Evolutionary conservation across 148 eudicot genomes (phyloP), one percentile per base, ranked within the genome.

Genomic region (Beta vulgaris): DNA sequence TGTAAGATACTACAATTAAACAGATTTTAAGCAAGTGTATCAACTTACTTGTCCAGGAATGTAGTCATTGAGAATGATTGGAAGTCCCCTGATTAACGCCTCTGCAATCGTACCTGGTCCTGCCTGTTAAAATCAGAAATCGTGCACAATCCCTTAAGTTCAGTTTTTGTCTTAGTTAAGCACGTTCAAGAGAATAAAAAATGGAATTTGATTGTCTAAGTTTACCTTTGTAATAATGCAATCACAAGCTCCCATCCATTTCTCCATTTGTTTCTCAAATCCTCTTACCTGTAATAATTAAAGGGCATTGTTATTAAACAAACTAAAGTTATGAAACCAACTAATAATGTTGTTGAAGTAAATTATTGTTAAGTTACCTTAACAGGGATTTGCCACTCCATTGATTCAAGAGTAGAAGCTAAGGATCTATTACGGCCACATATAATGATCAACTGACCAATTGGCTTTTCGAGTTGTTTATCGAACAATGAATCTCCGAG

Each of bases 51-150:
- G 98, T 77, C 98, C 98, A 1, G 98, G 97, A 81, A 95, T 90
- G 85, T 85, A 95, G 80, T 92, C 98, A 39, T 95, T 95, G 59
- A 95, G 97, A 79, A 95, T 90, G 78, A 92, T 92, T 16, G 98
- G 98, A 83, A 95, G 96, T 48, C 98, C 98, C 79, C 96, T 74
- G 66, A 95, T 92, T 85, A 95, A 83, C n/a, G 98, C 97, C 76
- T 95, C 98, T 21, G 98, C 91, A 77, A 95, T 95, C 42, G 98
- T 95, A 71, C 98, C 98, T 11, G 98, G 98, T 68, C 98, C 98
- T 23, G 98, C 98, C 98, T 94, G 81, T 64, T 68, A 48, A 74
- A 77, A 28, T n/a, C 57, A 68, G 34, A 73, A 71, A 15, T 28
- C 43, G 54, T 60, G 54, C 21, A 71, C 21, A 71, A 14, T 19